Evolutionary conservation across 805 yeast species (phyloP).

Genomic region (Priceomyces haplophilus): DNA sequence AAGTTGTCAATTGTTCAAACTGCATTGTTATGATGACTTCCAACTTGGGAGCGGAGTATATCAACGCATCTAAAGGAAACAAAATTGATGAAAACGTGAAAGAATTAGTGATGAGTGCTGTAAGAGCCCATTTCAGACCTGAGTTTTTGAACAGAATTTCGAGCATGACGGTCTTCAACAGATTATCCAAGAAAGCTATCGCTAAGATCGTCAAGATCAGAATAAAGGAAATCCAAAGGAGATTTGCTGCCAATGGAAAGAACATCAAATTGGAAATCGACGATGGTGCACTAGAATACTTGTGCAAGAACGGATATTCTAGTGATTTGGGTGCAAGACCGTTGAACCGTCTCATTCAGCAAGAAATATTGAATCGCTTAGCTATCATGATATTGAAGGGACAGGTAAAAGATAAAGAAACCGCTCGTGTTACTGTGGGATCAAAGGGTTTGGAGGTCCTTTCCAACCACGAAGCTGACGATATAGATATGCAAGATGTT

Average conservation of each 20-base stretch:
- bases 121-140: slow-evolving; percentile 89
- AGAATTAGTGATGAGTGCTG: slow-evolving; percentile 78
- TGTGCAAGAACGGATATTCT: slow-evolving; percentile 85
- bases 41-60: slow-evolving; percentile 90
- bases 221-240: slow-evolving; percentile 74
- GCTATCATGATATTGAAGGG: slow-evolving; percentile 88
- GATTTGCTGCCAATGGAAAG: slow-evolving; percentile 85
- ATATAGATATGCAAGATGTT: slow-evolving; percentile 49
- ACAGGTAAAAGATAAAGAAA: slow-evolving; percentile 84
- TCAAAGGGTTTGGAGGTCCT: slow-evolving; percentile 70
- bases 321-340: slow-evolving; percentile 97
- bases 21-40: slow-evolving; percentile 95
- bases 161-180: slow-evolving; percentile 88
- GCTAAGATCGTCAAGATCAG: slow-evolving; percentile 88
- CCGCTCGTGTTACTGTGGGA: slow-evolving; percentile 59
- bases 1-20: slow-evolving; percentile 88
- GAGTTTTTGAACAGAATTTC: slow-evolving; percentile 96
- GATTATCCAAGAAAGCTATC: slow-evolving; percentile 87
- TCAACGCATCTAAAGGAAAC: slow-evolving; percentile 62
- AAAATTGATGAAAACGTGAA: slow-evolving; percentile 67
- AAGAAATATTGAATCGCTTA: slow-evolving; percentile 78
- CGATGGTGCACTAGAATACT: slow-evolving; percentile 73
- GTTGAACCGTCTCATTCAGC: slow-evolving; percentile 85
- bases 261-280: slow-evolving; percentile 68
- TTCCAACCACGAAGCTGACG: slow-evolving; percentile 76